Conservation (phyloP, 2,329 filamentous ascomycete species). For the Alternaria burnsii region DNA sequence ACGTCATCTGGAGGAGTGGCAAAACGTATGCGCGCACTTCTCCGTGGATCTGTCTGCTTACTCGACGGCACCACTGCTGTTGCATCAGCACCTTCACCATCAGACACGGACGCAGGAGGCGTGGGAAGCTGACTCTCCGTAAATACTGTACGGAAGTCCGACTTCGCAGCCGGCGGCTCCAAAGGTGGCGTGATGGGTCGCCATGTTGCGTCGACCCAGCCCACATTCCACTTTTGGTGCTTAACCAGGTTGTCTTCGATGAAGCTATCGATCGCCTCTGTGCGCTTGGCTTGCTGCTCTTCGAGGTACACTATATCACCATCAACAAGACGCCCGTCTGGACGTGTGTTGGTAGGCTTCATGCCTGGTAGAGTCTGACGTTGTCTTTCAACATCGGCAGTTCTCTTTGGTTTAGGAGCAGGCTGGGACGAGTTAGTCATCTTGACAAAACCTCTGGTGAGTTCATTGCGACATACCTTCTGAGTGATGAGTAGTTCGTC, state of each 20-base stretch:
- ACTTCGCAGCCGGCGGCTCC: conserved; percentile 56
- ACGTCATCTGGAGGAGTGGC: conserved; percentile 51
- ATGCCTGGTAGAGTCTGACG: conserved; percentile 73
- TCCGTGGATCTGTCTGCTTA: conserved; percentile 35
- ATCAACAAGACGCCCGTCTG: conserved; percentile 75
- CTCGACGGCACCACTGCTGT: conserved; percentile 50
- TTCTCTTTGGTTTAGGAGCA: conserved; percentile 61
- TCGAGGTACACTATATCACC: conserved; percentile 79
- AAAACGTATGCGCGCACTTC: conserved; percentile 48
- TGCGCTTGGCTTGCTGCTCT: conserved; percentile 81
- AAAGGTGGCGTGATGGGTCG: conserved; percentile 82
- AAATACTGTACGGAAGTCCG: conserved; percentile 52
- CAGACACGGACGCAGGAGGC: conserved; percentile 57
- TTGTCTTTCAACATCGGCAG: conserved; percentile 64
- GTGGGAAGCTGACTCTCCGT: conserved; percentile 55
- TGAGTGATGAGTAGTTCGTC: conserved; percentile 87
- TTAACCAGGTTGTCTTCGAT: conserved; percentile 88
- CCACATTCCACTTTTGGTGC: conserved; percentile 90
- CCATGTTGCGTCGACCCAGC: conserved; percentile 87
- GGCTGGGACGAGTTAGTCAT: conserved; percentile 40
- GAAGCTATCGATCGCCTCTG: conserved; percentile 80
- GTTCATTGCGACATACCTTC: conserved; percentile 68
- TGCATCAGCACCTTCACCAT: conserved; percentile 52
- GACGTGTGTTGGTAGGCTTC: conserved; percentile 60
- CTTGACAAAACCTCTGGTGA: conserved; percentile 26